Percentiles rank a stretch among this genome's conserved stretches.
Evolutionary conservation across 2,329 filamentous ascomycete genomes (phyloP).

Genomic region (Aspergillus costaricaensis): DNA sequence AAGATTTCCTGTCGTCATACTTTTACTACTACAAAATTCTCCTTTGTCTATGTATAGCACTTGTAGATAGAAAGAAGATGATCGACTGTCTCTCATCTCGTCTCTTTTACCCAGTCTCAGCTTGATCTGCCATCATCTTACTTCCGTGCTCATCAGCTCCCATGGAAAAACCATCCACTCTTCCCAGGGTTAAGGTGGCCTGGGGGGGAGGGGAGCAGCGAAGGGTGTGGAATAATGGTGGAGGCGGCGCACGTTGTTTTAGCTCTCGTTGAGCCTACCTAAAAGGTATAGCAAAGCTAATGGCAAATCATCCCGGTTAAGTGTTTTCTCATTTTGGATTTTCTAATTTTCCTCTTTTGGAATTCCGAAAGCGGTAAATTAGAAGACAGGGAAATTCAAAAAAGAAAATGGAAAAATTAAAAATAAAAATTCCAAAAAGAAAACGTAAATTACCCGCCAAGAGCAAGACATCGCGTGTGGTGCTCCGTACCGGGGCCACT

Average conservation of each 20-base stretch:
- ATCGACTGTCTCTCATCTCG: not conserved
- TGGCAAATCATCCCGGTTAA: constrained; percentile 17
- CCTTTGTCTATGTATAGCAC: not conserved
- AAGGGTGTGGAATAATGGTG: not conserved
- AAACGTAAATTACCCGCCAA: not conserved
- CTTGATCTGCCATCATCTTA: not conserved
- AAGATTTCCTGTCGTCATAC: not conserved
- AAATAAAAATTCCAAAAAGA: not conserved
- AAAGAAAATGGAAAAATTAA: constrained; percentile 3
- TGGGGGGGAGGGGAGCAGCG: constrained; percentile 1
- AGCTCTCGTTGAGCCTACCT: constrained; percentile 23
- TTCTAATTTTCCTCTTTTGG: not conserved
- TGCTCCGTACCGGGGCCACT: constrained; percentile 16
- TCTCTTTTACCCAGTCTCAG: not conserved
- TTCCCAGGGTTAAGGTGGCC: not conserved
- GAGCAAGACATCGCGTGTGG: constrained; percentile 14
- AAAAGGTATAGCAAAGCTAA: constrained; percentile 16
- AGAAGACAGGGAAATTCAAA: not conserved
- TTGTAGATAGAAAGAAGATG: not conserved
- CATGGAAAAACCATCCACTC: not conserved
- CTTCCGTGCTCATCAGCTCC: not conserved
- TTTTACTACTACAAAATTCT: too few relatives aligned
- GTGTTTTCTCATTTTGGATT: not conserved
- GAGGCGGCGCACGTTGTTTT: constrained; percentile 20
- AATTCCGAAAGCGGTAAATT: not conserved